phyloP scores from a whole-genome alignment of 83 land plant genomes.

The Isoetes engelmannii region DNA sequence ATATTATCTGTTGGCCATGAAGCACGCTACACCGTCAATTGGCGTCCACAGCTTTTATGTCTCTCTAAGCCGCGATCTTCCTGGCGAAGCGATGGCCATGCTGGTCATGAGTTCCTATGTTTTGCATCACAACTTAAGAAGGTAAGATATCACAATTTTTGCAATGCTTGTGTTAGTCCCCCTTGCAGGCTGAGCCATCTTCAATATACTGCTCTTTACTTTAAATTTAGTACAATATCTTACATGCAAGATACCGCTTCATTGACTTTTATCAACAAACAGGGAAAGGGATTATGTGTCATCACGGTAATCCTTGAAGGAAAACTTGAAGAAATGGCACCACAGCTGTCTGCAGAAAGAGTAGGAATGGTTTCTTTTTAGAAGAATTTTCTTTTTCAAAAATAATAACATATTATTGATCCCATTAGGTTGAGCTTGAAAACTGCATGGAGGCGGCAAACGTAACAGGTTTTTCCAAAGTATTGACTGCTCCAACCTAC shows the following conservation, averaged over 20 bases:
- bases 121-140: constrained; percentile 36
- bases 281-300: constrained; percentile 33
- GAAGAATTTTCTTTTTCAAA: too few relatives aligned
- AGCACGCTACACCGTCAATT: constrained; percentile 35
- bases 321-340: constrained; percentile 22
- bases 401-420: too few relatives aligned
- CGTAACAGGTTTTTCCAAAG: constrained; percentile 25
- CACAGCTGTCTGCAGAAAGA: constrained; percentile 28
- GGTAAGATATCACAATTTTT: background rate
- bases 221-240: too few relatives aligned
- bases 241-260: too few relatives aligned
- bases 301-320: constrained; percentile 33
- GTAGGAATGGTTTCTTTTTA: background rate
- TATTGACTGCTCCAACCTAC: constrained; percentile 25
- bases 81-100: constrained; percentile 21
- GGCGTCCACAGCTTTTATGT: constrained; percentile 34
- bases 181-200: too few relatives aligned
- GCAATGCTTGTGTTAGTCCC: too few relatives aligned
- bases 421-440: constrained; percentile 26
- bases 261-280: background rate
- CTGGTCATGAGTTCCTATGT: constrained; percentile 24
- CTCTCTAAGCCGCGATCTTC: constrained; percentile 32
- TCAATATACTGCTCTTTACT: too few relatives aligned
- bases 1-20: constrained; percentile 31
- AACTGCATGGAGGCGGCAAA: constrained; percentile 26